phyloP scores from a whole-genome alignment of 805 yeast species.

The Schizosaccharomyces japonicus region DNA sequence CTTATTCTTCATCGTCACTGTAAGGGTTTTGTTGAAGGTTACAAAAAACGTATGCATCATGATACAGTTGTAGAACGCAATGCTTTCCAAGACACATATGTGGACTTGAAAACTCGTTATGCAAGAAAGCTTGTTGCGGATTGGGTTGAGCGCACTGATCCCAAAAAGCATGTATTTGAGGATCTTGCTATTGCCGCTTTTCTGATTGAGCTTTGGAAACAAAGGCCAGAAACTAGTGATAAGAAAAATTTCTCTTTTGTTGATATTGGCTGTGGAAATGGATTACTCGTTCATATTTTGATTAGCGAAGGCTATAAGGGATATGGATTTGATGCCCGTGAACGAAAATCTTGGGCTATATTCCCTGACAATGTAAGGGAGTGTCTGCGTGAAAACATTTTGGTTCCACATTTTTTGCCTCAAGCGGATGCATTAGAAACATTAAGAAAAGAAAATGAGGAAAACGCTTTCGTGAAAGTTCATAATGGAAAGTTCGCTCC shows the following conservation, averaged over 20 bases:
- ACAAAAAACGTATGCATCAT: slow-evolving; percentile 68
- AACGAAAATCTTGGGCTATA: slow-evolving; percentile 63
- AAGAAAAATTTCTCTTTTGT: slow-evolving; percentile 37
- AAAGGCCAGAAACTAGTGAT: slow-evolving; percentile 11
- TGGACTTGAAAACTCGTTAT: slow-evolving; percentile 56
- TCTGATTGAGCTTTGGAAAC: slow-evolving; percentile 58
- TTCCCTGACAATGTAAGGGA: slow-evolving; percentile 44
- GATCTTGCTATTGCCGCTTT: slow-evolving; percentile 91
- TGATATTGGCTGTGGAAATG: slow-evolving; percentile 91
- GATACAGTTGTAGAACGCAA: slow-evolving; percentile 67
- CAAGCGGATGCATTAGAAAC: neutral
- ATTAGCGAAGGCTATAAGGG: slow-evolving; percentile 62
- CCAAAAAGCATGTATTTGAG: slow-evolving; percentile 85
- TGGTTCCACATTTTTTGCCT: slow-evolving; percentile 34
- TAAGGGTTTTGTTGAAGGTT: slow-evolving; percentile 59
- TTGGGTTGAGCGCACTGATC: slow-evolving; percentile 91
- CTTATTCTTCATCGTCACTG: slow-evolving; percentile 71
- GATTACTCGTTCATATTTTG: slow-evolving; percentile 54
- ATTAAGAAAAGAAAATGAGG: too few relatives aligned
- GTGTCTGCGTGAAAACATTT: slow-evolving; percentile 45
- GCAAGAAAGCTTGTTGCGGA: slow-evolving; percentile 47
- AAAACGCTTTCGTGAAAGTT: neutral
- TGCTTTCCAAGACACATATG: slow-evolving; percentile 61
- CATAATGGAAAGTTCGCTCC: slow-evolving; percentile 23
- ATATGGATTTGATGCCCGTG: slow-evolving; percentile 69